Base-by-base conservation (phyloP, 2,329 filamentous ascomycete genomes). In the Colletotrichum incanum region DNA sequence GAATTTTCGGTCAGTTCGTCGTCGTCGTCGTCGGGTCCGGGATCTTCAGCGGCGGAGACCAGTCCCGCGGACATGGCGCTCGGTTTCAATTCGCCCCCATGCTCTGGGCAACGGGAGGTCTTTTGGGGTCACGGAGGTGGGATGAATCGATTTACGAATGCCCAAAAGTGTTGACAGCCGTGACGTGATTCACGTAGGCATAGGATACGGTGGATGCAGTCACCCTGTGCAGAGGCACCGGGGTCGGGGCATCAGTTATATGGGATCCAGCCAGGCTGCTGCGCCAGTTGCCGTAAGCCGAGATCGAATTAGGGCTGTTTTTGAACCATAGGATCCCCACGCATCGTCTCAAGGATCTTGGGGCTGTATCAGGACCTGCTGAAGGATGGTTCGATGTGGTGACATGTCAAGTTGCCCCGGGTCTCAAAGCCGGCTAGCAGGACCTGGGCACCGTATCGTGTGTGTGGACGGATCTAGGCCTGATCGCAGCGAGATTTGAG, bases 1-100 rank as follows among this genome's bases (percentile, higher is more conserved):
- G 45, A 20, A 20, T 62, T 9, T 26, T 20, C 16, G 50, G 28
- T 54, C 14, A 26, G 20, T 20, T 23, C 8, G 23, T 49, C 11
- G n/a, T 34, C 31, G 23, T 64, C n/a, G n/a, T n/a, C n/a, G n/a
- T n/a, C 50, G 41, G 41, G 37, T 67, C 68, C 54, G 50, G 56
- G 31, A n/a, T 54, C 5, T 49, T 45, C 47, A 56, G 62, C 31
- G 63, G 47, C 39, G 62, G 34, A 43, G 43, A 56, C 64, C 43
- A 23, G 56, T 71, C 56, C 43, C 28, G n/a, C 49, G 50, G 64
- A 49, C 68, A 62, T 49, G 64, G 56, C 41, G 31, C 11, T 11
- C 41, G 2, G 39, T 5, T 5, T 39, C 47, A 71, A 39, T 61
- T 61, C 34, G 47, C 8, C 39, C 45, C 43, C 67, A 71, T 71